A percentile compares a stretch with the other conserved stretches of the same genome.
Conservation (phyloP, 2,329 filamentous ascomycete genomes). For the Tetracladium maxilliforme region DNA sequence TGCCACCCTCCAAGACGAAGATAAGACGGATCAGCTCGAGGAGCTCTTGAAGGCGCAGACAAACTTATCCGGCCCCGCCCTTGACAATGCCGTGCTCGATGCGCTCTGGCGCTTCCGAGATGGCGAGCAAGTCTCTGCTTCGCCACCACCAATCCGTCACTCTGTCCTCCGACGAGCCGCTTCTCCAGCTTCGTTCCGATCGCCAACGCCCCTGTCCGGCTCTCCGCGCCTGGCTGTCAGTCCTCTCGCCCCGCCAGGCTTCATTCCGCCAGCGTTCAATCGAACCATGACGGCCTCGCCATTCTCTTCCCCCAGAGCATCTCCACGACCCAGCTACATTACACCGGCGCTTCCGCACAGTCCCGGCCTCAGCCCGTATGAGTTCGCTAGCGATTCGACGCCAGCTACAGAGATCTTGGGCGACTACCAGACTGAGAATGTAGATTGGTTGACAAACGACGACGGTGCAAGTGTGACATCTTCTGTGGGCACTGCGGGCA, state of each 20-base stretch:
- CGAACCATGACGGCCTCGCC: constrained; percentile 73
- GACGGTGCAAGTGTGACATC: constrained; percentile 71
- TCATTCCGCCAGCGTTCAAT: constrained; percentile 62
- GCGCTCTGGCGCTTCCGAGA: constrained; percentile 77
- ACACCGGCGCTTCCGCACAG: constrained; percentile 88
- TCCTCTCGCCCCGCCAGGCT: constrained; percentile 72
- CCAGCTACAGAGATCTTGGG: constrained; percentile 77
- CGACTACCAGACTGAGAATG: constrained; percentile 83
- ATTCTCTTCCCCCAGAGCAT: constrained; percentile 86
- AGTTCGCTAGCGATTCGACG: constrained; percentile 72
- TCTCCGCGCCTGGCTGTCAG: constrained; percentile 72
- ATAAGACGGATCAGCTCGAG: constrained; percentile 85
- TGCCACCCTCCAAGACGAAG: constrained; percentile 73
- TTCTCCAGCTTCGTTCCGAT: constrained; percentile 60
- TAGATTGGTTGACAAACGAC: constrained; percentile 89
- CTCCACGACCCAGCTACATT: constrained; percentile 77
- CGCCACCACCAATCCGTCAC: constrained; percentile 75
- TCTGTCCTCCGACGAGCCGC: constrained; percentile 82
- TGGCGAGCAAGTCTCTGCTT: constrained; percentile 47
- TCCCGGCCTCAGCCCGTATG: constrained; percentile 85
- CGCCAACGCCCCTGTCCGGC: constrained; percentile 66
- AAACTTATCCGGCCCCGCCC: constrained; percentile 53
- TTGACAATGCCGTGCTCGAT: constrained; percentile 85
- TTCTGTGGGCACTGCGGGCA: constrained; percentile 45
- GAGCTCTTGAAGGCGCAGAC: constrained; percentile 72